Conservation (phyloP, 129 eudicot species). For the Centaurea solstitialis region DNA sequence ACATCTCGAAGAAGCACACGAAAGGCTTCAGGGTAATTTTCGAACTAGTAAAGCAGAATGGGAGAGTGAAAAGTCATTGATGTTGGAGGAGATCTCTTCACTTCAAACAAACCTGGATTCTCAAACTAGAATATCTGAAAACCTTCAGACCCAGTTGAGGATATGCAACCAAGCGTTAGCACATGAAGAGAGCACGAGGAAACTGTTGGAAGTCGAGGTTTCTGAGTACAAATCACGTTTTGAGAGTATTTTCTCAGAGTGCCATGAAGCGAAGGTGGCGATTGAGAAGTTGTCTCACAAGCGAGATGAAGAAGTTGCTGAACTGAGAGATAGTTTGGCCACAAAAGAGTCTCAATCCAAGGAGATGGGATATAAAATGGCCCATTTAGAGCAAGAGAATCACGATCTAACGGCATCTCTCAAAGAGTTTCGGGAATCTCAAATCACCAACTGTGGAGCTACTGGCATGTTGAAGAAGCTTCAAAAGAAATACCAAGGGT, state of each 20-base stretch:
- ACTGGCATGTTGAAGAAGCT: constrained; percentile 43
- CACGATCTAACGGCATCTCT: constrained; percentile 48
- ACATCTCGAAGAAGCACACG: constrained; percentile 80
- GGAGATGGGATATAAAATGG: constrained; percentile 51
- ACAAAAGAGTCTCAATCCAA: constrained; percentile 49
- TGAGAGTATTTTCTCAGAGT: constrained; percentile 47
- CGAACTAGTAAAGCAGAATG: constrained; percentile 51
- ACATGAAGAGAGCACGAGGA: constrained; percentile 63
- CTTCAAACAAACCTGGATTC: constrained; percentile 61
- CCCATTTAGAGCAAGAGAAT: constrained; percentile 64
- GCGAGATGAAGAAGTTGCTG: constrained; percentile 66
- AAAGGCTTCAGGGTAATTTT: constrained; percentile 49
- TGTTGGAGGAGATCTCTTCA: constrained; percentile 50
- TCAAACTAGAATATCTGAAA: constrained; percentile 53
- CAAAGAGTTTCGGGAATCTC: constrained; percentile 58
- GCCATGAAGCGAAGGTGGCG: constrained; percentile 45
- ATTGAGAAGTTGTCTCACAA: constrained; percentile 46
- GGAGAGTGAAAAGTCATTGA: constrained; percentile 49
- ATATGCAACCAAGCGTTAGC: constrained; percentile 72
- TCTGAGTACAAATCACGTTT: constrained; percentile 51
- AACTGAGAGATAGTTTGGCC: constrained; percentile 43
- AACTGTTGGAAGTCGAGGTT: constrained; percentile 54
- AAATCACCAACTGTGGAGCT: constrained; percentile 33
- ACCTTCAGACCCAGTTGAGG: constrained; percentile 51
- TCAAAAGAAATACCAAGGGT: constrained; percentile 43